Conservation (phyloP, 257 asterid species). For the Solanum virginianum region DNA sequence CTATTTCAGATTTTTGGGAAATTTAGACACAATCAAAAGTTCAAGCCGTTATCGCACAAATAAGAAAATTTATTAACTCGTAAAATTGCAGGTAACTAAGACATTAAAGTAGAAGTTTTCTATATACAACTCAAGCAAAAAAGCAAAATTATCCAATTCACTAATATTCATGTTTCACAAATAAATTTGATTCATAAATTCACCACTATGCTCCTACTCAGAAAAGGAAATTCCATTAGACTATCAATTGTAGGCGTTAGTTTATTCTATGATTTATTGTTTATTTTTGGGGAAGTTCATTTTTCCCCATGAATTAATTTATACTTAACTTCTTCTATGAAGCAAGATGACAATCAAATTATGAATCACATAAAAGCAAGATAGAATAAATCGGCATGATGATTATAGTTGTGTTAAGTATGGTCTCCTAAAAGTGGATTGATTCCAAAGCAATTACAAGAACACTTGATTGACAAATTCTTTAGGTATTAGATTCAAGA, state of each 20-base stretch:
- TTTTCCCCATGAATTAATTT: neutral
- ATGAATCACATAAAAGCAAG: neutral
- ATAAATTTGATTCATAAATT: neutral
- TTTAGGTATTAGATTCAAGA: neutral
- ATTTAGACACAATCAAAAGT: neutral
- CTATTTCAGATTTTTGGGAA: neutral
- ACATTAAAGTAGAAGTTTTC: neutral
- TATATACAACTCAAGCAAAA: neutral
- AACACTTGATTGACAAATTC: neutral
- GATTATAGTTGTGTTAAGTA: neutral
- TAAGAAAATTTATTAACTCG: neutral
- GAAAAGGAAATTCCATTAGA: neutral
- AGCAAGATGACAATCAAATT: neutral
- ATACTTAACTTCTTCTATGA: neutral
- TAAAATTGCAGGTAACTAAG: neutral
- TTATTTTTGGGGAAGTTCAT: neutral
- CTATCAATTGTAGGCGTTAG: neutral
- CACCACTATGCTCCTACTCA: neutral
- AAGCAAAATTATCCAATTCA: neutral
- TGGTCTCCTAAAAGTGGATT: neutral
- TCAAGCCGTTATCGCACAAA: neutral
- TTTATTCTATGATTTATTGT: neutral
- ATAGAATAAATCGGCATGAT: neutral
- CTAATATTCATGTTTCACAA: neutral
- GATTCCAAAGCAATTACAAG: neutral